Evolutionary conservation across 345 rosid species (phyloP).

Genomic region (Cochlearia excelsa): DNA sequence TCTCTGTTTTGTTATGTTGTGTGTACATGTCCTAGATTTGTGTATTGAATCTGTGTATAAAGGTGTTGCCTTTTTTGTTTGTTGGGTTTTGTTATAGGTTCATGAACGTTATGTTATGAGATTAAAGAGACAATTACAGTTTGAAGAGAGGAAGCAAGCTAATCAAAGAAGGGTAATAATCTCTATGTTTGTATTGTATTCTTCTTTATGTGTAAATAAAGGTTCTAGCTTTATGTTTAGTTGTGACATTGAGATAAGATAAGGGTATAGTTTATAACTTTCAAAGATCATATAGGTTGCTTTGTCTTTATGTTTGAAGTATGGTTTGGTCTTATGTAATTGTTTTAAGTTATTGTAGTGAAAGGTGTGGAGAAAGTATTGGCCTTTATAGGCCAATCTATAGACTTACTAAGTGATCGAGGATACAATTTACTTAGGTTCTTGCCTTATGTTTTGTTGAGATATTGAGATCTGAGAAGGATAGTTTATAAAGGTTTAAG

Average conservation of each 20-base stretch:
- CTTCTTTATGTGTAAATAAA: constrained; percentile 24
- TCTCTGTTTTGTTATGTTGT: not conserved
- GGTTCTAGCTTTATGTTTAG: not conserved
- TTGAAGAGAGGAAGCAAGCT: constrained; percentile 66
- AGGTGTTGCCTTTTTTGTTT: constrained; percentile 4
- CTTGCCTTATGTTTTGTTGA: no score
- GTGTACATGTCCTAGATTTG: not conserved
- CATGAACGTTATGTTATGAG: constrained; percentile 69
- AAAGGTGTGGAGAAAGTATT: not conserved
- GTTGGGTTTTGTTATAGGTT: constrained; percentile 42
- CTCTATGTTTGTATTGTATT: constrained; percentile 5
- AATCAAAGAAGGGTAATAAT: constrained; percentile 67
- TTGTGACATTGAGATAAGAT: no score
- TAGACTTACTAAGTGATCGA: no score
- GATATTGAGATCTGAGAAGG: no score
- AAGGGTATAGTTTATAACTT: no score
- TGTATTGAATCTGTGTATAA: not conserved
- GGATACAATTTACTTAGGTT: no score
- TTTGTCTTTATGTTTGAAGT: no score
- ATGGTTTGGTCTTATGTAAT: not conserved
- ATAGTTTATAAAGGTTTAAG: no score
- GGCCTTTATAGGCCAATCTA: no score
- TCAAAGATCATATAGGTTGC: no score
- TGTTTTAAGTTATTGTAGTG: constrained; percentile 2
- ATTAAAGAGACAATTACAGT: constrained; percentile 60